Evolutionary conservation across 371 early-diverging fungal species (phyloP).

Genomic region (Mucor plumbeus): DNA sequence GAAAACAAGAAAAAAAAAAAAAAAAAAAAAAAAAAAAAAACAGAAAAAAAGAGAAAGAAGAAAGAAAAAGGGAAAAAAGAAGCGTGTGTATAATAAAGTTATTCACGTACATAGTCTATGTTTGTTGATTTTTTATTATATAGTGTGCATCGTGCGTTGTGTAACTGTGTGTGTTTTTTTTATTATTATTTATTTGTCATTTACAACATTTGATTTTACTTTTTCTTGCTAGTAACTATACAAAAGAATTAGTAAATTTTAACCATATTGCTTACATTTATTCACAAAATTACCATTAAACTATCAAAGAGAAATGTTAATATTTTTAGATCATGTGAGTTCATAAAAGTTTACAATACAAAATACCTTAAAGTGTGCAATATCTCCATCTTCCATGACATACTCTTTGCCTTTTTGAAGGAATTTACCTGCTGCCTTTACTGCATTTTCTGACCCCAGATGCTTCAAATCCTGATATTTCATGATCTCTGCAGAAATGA

Average conservation of each 20-base stretch:
- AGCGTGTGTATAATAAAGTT: not conserved
- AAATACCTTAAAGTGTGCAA: conserved; percentile 74
- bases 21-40: conserved; percentile 5
- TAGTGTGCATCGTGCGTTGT: too few species aligned
- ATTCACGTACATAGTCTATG: too few species aligned
- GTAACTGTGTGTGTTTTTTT: too few species aligned
- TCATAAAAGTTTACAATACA: too few species aligned
- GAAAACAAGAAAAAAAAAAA: not conserved
- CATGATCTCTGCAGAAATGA: conserved; percentile 94
- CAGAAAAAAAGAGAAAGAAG: conserved; percentile 2
- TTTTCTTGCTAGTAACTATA: conserved; percentile 21
- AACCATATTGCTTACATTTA: not conserved
- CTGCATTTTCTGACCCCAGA: conserved; percentile 55
- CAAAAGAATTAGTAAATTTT: not conserved
- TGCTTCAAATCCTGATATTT: conserved; percentile 68
- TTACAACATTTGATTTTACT: not conserved
- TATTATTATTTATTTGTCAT: not conserved
- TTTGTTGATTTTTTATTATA: too few species aligned
- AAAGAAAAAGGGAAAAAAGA: not conserved
- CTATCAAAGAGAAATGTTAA: conserved; percentile 4
- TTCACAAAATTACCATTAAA: conserved; percentile 20
- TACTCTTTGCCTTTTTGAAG: conserved; percentile 94
- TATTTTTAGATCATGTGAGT: not conserved
- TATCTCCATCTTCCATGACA: conserved; percentile 93
- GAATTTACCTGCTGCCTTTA: conserved; percentile 60